These are phyloP conservation scores for Hirschioporus abietinus DNA, from an alignment of 768 basidiomycete species.

Conservation along the genomic window DNA sequence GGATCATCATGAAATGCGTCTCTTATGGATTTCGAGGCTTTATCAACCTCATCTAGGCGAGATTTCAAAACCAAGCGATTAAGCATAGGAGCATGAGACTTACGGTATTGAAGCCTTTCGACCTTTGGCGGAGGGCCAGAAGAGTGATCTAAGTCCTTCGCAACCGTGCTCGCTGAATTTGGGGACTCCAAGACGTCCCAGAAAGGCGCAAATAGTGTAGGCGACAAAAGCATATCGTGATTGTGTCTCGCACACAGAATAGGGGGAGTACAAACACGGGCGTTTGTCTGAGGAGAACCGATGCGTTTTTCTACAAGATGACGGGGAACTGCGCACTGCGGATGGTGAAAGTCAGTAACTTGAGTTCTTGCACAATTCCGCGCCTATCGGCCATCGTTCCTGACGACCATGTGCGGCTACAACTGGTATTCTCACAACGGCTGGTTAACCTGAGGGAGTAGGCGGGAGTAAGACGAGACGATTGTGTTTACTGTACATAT, in stretches of 20 bases:
- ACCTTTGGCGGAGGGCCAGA: background rate
- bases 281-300: background rate
- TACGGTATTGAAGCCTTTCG: background rate
- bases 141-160: background rate
- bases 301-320: background rate
- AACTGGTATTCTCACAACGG: background rate
- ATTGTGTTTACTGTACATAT: background rate
- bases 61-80: no score
- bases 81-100: background rate
- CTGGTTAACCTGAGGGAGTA: background rate
- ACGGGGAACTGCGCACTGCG: background rate
- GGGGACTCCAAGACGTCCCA: background rate
- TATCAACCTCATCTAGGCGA: background rate
- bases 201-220: background rate
- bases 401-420: background rate
- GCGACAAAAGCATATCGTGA: background rate
- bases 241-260: background rate
- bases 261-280: background rate
- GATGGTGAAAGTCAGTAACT: background rate
- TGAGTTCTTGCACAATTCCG: background rate
- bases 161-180: background rate
- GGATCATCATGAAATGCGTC: slow-evolving; percentile 18
- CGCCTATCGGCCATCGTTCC: background rate
- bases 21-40: slow-evolving; percentile 6
- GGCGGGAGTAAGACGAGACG: background rate